A percentile compares a stretch with the other conserved stretches of the same genome.
Evolutionary conservation across 2,329 filamentous ascomycete genomes (phyloP).

Genomic region (Botrytis fragariae): DNA sequence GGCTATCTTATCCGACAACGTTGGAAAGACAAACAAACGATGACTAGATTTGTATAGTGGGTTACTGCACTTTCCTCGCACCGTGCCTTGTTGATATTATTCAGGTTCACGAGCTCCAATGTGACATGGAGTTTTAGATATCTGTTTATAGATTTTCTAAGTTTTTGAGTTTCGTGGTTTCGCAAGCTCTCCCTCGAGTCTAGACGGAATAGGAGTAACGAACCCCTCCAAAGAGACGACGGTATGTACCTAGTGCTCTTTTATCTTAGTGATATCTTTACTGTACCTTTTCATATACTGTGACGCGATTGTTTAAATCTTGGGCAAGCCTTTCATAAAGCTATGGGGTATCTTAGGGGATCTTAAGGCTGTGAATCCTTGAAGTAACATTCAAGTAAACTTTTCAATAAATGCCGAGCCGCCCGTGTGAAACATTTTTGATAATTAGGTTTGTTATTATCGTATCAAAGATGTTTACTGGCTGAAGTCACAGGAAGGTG

Average conservation of each 20-base stretch:
- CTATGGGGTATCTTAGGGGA: neutral
- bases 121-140: neutral
- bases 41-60: neutral
- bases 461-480: neutral
- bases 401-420: constrained; percentile 6
- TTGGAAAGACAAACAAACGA: neutral
- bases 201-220: neutral
- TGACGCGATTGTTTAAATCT: neutral
- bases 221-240: neutral
- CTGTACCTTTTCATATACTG: neutral
- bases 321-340: neutral
- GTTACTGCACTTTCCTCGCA: neutral
- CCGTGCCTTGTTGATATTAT: neutral
- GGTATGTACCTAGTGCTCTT: neutral
- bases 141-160: neutral
- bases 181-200: neutral
- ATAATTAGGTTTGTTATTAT: neutral
- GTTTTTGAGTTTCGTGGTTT: neutral
- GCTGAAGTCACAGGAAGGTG: neutral
- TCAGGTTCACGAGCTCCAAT: neutral
- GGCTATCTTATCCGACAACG: constrained; percentile 9
- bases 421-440: constrained; percentile 8
- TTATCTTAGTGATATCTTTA: neutral
- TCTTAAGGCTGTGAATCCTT: neutral
- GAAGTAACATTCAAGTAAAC: neutral